phyloP scores from a whole-genome alignment of 169 alveolate genomes.

The Neospora caninum region DNA sequence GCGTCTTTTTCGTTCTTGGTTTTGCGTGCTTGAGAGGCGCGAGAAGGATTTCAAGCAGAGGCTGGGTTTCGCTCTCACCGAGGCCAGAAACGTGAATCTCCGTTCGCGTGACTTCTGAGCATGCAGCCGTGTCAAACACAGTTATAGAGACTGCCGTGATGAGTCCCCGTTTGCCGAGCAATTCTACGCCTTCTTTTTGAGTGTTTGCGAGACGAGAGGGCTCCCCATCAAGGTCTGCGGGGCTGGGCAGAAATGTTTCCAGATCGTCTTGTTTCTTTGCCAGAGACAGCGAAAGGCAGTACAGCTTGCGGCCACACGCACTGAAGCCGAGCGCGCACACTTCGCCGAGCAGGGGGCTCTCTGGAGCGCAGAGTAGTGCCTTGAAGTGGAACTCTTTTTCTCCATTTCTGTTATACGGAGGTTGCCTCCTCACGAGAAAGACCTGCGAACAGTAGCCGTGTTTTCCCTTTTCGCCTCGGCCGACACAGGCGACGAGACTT shows the following conservation, averaged over 20 bases:
- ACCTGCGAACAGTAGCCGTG: background rate
- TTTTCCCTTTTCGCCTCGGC: background rate
- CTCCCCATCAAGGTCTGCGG: background rate
- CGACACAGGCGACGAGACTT: background rate
- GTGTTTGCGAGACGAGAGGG: too few relatives aligned
- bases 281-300: background rate
- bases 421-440: background rate
- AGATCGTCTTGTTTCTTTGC: background rate
- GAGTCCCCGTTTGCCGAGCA: background rate
- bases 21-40: too few relatives aligned
- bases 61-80: background rate
- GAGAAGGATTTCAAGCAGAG: too few relatives aligned
- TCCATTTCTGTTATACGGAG: background rate
- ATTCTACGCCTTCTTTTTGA: background rate
- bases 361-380: background rate
- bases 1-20: too few relatives aligned
- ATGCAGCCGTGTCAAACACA: background rate
- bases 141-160: background rate
- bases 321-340: background rate
- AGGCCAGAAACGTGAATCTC: background rate
- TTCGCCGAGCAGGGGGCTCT: background rate
- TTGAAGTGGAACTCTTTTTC: background rate
- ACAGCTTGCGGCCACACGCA: background rate
- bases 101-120: background rate
- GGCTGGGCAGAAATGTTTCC: background rate